Conservation (phyloP, 2,329 filamentous ascomycete species). For the Beauveria scarabaeidicola region DNA sequence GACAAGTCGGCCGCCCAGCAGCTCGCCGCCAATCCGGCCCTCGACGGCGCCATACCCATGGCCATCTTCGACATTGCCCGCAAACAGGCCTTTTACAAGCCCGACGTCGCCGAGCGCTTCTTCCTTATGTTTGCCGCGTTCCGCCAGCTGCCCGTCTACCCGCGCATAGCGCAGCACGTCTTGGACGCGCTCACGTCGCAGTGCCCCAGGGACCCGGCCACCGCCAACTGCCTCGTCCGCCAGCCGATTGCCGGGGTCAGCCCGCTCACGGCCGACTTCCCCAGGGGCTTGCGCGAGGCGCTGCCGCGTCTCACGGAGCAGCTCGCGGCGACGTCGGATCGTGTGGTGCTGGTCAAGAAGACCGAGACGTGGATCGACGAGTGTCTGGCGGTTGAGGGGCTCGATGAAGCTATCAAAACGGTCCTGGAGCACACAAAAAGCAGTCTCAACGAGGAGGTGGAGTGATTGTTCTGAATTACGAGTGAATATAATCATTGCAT, state of each 20-base stretch:
- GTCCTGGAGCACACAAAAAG: constrained; percentile 46
- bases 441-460: constrained; percentile 13
- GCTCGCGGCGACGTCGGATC: constrained; percentile 37
- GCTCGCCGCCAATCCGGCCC: constrained; percentile 64
- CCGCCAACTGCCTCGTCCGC: constrained; percentile 62
- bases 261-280: constrained; percentile 59
- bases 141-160: constrained; percentile 53
- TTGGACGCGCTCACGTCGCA: constrained; percentile 52
- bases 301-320: constrained; percentile 52
- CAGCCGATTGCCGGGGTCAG: constrained; percentile 60
- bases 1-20: constrained; percentile 36
- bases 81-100: constrained; percentile 64
- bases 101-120: constrained; percentile 62
- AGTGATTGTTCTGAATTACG: neutral
- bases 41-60: constrained; percentile 87
- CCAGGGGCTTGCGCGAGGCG: constrained; percentile 57
- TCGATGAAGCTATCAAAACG: constrained; percentile 47
- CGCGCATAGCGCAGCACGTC: constrained; percentile 65
- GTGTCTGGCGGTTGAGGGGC: constrained; percentile 37
- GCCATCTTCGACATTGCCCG: constrained; percentile 84
- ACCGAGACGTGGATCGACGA: constrained; percentile 45
- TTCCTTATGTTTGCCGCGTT: constrained; percentile 74
- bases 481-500: neutral
- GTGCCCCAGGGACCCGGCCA: constrained; percentile 52
- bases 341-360: constrained; percentile 37